Conservation (phyloP, 2,329 filamentous ascomycete species). For the Penicillium sp. region DNA sequence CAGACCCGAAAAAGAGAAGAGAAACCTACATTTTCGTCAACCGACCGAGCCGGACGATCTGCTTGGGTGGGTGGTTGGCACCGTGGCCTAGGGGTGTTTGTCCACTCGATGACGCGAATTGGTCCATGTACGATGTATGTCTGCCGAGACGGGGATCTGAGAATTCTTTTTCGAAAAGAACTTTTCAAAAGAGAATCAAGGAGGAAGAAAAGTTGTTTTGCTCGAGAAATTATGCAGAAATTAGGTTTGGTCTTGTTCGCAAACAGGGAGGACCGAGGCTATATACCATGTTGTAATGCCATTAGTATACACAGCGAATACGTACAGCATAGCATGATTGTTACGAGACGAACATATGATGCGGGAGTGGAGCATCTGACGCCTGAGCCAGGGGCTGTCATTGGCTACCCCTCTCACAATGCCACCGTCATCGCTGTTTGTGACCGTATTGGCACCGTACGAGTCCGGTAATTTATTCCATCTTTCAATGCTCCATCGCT, state of each 20-base stretch:
- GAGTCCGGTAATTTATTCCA: neutral
- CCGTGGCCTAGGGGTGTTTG: slow-evolving; percentile 5
- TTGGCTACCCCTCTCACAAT: neutral
- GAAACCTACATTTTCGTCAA: slow-evolving; percentile 13
- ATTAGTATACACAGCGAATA: neutral
- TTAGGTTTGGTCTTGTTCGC: neutral
- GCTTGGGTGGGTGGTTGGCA: slow-evolving; percentile 5
- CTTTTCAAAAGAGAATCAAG: neutral
- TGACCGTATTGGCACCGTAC: neutral
- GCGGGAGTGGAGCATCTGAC: neutral
- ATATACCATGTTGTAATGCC: neutral
- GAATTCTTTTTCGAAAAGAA: neutral
- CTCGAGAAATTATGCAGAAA: neutral
- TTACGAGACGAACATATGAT: neutral
- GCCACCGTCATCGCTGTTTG: neutral
- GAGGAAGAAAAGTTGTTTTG: neutral
- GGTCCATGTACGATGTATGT: slow-evolving; percentile 7
- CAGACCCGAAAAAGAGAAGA: neutral
- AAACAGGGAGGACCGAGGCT: neutral
- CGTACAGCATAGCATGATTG: neutral
- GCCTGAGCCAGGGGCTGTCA: neutral
- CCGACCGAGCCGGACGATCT: slow-evolving; percentile 11
- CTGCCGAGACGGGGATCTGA: no score
- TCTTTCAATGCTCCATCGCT: neutral
- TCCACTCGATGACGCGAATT: slow-evolving; percentile 12